These are phyloP conservation scores for Talaromyces sp. DNA, from an alignment of 2,329 filamentous ascomycete genomes.

Conservation along the genomic window DNA sequence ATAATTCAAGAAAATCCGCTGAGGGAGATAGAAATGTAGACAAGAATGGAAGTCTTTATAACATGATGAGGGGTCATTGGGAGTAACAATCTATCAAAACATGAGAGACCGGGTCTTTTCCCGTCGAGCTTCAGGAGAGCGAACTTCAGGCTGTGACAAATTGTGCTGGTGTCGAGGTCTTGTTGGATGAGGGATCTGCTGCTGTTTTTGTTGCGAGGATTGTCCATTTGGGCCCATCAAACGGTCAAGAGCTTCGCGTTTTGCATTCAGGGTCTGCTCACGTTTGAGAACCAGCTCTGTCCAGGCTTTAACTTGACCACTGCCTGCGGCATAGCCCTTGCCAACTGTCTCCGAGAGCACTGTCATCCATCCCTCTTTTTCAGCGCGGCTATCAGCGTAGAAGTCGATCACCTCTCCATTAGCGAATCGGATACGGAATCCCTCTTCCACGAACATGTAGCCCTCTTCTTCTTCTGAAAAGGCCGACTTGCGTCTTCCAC, in stretches of 20 bases:
- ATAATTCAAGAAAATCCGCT: constrained; percentile 16
- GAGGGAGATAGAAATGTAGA: constrained; percentile 15
- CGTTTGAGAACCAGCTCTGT: constrained; percentile 55
- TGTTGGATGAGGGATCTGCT: constrained; percentile 17
- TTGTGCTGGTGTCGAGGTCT: constrained; percentile 37
- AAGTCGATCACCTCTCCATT: constrained; percentile 99
- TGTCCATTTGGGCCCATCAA: constrained; percentile 16
- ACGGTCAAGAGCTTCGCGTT: constrained; percentile 26
- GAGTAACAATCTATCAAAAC: constrained; percentile 26
- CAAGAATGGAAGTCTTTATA: constrained; percentile 10
- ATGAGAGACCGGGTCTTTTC: constrained; percentile 41
- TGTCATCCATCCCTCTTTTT: constrained; percentile 94
- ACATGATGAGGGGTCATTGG: not conserved
- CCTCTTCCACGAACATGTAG: constrained; percentile 99
- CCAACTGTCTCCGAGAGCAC: constrained; percentile 68
- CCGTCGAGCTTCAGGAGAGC: constrained; percentile 32
- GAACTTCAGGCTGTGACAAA: constrained; percentile 36
- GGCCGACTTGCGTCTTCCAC: constrained; percentile 81
- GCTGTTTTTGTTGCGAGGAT: constrained; percentile 16
- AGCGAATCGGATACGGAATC: constrained; percentile 96
- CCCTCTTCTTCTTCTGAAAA: constrained; percentile 98
- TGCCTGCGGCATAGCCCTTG: constrained; percentile 45
- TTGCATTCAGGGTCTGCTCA: constrained; percentile 36
- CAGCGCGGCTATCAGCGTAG: constrained; percentile 80
- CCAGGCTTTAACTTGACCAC: constrained; percentile 52